Percentiles rank a stretch among this genome's conserved stretches.
Evolutionary conservation across 2,329 filamentous ascomycete species (phyloP).

Genomic region (Curvularia lunata): DNA sequence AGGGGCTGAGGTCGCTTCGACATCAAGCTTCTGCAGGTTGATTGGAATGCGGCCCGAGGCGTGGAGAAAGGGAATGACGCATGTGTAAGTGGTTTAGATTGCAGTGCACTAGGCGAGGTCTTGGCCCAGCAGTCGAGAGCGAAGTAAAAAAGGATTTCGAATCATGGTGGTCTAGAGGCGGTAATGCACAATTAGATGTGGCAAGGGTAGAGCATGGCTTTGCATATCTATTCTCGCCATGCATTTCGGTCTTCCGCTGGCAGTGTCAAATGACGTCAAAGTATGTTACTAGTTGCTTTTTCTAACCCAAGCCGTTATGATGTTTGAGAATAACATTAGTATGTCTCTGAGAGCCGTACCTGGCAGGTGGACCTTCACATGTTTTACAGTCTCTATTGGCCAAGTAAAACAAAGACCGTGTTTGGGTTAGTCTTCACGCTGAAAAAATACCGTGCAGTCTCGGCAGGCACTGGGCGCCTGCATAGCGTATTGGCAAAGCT

Average conservation of each 20-base stretch:
- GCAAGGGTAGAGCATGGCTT: neutral
- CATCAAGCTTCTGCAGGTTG: neutral
- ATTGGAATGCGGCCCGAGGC: constrained; percentile 5
- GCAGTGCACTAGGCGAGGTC: constrained; percentile 11
- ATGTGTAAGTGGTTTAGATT: constrained; percentile 14
- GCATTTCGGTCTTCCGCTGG: neutral
- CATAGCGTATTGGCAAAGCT: neutral
- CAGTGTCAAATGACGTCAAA: neutral
- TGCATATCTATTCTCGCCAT: neutral
- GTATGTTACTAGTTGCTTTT: neutral
- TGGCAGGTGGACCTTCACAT: neutral
- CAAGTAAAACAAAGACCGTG: neutral
- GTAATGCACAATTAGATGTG: neutral
- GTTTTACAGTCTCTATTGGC: neutral
- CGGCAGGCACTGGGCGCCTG: neutral
- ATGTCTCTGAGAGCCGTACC: neutral
- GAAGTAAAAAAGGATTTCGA: neutral
- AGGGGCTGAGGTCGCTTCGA: neutral
- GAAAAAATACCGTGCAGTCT: neutral
- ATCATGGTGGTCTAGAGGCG: neutral
- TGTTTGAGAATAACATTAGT: neutral
- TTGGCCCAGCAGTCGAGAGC: constrained; percentile 8
- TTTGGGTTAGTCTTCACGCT: neutral
- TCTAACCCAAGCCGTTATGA: neutral
- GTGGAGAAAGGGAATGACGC: constrained; percentile 2